These are phyloP conservation scores for Sergeia podlipaevii DNA, from an alignment of 208 protist genomes.

Conservation along the genomic window DNA sequence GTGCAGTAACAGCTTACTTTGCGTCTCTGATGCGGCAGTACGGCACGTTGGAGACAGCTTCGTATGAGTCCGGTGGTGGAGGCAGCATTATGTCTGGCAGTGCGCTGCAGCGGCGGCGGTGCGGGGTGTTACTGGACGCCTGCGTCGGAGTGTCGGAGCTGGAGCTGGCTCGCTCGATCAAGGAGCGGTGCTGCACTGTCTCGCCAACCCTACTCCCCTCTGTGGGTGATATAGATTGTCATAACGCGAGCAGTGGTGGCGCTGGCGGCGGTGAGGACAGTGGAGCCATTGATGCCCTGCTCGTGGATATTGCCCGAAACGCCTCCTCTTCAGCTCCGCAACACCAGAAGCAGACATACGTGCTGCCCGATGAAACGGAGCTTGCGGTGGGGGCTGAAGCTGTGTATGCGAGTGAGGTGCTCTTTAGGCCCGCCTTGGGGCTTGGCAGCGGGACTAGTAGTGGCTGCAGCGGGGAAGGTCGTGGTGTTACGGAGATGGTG, in stretches of 20 bases:
- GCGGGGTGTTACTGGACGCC: constrained; percentile 15
- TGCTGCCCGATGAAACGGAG: constrained; percentile 75
- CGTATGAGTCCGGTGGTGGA: background rate
- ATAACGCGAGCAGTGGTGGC: background rate
- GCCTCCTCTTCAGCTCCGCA: too few relatives aligned
- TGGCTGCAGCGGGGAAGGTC: constrained; percentile 35
- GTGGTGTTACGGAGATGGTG: constrained; percentile 58
- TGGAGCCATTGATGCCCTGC: too few relatives aligned
- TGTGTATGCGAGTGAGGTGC: constrained; percentile 57
- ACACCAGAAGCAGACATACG: constrained; percentile 24
- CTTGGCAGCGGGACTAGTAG: constrained; percentile 32
- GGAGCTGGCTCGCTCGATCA: constrained; percentile 38
- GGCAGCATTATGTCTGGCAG: too few relatives aligned
- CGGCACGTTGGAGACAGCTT: constrained; percentile 25
- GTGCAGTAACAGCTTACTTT: constrained; percentile 49
- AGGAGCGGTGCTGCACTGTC: constrained; percentile 39
- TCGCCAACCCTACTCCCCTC: constrained; percentile 15
- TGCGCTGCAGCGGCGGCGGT: too few relatives aligned
- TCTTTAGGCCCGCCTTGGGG: constrained; percentile 75
- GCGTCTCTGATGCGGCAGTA: constrained; percentile 37
- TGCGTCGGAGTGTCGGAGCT: constrained; percentile 38
- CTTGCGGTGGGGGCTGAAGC: constrained; percentile 50
- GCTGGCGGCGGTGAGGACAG: background rate
- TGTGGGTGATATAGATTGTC: too few relatives aligned
- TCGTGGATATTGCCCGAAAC: too few relatives aligned